These are phyloP conservation scores for Detonula confervacea DNA, from an alignment of 352 stramenopile species.

Conservation along the genomic window DNA sequence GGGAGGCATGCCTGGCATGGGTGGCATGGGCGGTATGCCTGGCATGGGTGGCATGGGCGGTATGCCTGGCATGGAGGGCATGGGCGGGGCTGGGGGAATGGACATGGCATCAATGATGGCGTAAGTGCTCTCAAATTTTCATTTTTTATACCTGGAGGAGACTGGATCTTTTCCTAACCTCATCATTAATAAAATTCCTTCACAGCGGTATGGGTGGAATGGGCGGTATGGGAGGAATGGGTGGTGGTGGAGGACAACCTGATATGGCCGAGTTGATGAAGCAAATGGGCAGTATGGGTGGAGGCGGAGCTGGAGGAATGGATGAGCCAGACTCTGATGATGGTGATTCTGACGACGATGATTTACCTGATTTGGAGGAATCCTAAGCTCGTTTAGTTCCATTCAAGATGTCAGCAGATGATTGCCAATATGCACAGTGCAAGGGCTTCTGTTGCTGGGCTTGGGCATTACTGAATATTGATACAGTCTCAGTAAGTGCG, in stretches of 20 bases:
- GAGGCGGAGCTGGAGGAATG: slow-evolving; percentile 47
- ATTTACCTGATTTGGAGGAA: slow-evolving; percentile 82
- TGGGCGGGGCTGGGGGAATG: slow-evolving; percentile 32
- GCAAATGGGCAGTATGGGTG: slow-evolving; percentile 74
- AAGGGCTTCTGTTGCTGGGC: too few relatives aligned
- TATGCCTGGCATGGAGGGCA: slow-evolving; percentile 53
- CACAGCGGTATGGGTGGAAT: too few relatives aligned
- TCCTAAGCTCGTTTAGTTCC: not conserved
- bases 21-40: slow-evolving; percentile 52
- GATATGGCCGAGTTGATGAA: slow-evolving; percentile 77
- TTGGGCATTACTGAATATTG: not conserved
- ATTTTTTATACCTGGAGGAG: not conserved
- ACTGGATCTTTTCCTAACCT: slow-evolving; percentile 3
- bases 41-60: slow-evolving; percentile 68
- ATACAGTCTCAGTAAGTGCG: not conserved
- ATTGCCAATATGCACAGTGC: slow-evolving; percentile 1
- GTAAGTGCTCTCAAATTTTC: slow-evolving; percentile 33
- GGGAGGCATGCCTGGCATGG: slow-evolving; percentile 42
- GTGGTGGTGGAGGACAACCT: slow-evolving; percentile 34
- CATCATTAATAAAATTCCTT: too few relatives aligned
- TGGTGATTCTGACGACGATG: slow-evolving; percentile 66
- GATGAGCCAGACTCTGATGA: slow-evolving; percentile 39
- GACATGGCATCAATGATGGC: slow-evolving; percentile 38
- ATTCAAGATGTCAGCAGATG: not conserved
- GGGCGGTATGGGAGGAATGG: slow-evolving; percentile 58